Evolutionary conservation across 2,329 filamentous ascomycete genomes (phyloP).

Genomic region (Coniosporium tulheliwenetii): DNA sequence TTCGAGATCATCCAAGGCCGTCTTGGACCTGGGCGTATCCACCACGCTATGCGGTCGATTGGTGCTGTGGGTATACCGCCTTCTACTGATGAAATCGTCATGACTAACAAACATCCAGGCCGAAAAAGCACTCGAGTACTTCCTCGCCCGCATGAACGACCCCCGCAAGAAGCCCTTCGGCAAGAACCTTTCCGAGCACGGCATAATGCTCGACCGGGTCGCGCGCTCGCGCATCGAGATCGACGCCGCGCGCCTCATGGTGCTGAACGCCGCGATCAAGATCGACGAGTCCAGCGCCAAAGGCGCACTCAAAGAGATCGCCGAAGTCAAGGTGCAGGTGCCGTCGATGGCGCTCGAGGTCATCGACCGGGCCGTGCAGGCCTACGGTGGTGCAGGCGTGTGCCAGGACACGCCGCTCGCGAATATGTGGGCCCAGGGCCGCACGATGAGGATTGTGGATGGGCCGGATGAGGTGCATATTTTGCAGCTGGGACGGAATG

Average conservation of each 20-base stretch:
- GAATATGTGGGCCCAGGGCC: slow-evolving; percentile 24
- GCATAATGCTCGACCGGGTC: slow-evolving; percentile 89
- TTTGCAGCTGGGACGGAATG: slow-evolving; percentile 64
- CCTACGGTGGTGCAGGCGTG: slow-evolving; percentile 80
- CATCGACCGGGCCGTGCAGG: slow-evolving; percentile 88
- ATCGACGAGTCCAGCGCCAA: slow-evolving; percentile 87
- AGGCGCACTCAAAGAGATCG: slow-evolving; percentile 80
- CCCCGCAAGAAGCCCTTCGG: slow-evolving; percentile 81
- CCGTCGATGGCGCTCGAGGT: slow-evolving; percentile 69
- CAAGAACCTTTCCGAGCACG: slow-evolving; percentile 73
- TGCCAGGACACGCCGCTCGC: slow-evolving; percentile 90
- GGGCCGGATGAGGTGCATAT: slow-evolving; percentile 94
- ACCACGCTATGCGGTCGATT: slow-evolving; percentile 93
- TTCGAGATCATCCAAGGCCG: slow-evolving; percentile 98
- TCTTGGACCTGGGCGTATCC: slow-evolving; percentile 87
- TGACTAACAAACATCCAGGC: slow-evolving; percentile 33
- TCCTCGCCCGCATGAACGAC: slow-evolving; percentile 90
- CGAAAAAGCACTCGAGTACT: slow-evolving; percentile 84
- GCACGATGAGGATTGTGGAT: slow-evolving; percentile 36
- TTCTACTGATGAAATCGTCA: too few species aligned
- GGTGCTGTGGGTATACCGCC: slow-evolving; percentile 45
- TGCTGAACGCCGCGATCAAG: slow-evolving; percentile 87
- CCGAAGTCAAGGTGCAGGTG: slow-evolving; percentile 84
- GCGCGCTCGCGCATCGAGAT: slow-evolving; percentile 88
- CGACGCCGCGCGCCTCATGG: slow-evolving; percentile 74